These are phyloP conservation scores for Phytophthora citrophthora DNA, from an alignment of 352 stramenopile genomes.

Conservation along the genomic window DNA sequence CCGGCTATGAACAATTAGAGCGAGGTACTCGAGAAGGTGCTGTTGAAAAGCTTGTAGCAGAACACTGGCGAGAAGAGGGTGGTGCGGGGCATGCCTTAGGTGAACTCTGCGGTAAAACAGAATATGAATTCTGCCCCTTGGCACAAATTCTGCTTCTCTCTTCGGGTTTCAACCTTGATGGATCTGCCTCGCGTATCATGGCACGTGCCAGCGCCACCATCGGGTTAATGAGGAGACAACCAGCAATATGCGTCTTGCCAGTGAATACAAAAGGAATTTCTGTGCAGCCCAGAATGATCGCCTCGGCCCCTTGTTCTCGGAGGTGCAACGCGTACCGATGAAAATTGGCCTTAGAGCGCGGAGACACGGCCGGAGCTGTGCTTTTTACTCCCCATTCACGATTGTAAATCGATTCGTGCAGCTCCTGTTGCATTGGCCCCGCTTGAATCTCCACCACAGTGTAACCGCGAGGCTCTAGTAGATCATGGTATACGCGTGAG, in stretches of 20 bases:
- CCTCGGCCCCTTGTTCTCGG: constrained; percentile 52
- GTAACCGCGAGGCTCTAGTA: constrained; percentile 67
- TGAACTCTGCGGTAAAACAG: constrained; percentile 8
- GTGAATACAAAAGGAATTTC: constrained; percentile 81
- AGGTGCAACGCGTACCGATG: constrained; percentile 61
- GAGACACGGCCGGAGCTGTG: constrained; percentile 61
- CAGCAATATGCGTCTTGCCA: constrained; percentile 49
- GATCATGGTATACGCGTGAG: constrained; percentile 73
- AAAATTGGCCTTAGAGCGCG: constrained; percentile 64
- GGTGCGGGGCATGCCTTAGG: background rate
- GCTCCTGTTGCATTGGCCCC: constrained; percentile 53
- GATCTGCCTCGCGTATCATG: constrained; percentile 71
- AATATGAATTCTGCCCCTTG: constrained; percentile 13
- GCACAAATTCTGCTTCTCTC: background rate
- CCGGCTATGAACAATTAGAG: constrained; percentile 2
- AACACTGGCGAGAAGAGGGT: constrained; percentile 1
- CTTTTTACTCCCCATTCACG: constrained; percentile 79
- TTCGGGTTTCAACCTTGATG: constrained; percentile 48
- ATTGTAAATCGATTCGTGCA: constrained; percentile 82
- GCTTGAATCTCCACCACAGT: constrained; percentile 57
- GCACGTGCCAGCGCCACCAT: constrained; percentile 77
- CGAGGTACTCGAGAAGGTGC: background rate
- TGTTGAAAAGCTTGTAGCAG: constrained; percentile 1
- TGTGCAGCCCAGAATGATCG: constrained; percentile 79
- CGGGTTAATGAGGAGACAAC: constrained; percentile 66